Base-by-base conservation (phyloP, 306 rosid species). In the Cyamopsis tetragonoloba region DNA sequence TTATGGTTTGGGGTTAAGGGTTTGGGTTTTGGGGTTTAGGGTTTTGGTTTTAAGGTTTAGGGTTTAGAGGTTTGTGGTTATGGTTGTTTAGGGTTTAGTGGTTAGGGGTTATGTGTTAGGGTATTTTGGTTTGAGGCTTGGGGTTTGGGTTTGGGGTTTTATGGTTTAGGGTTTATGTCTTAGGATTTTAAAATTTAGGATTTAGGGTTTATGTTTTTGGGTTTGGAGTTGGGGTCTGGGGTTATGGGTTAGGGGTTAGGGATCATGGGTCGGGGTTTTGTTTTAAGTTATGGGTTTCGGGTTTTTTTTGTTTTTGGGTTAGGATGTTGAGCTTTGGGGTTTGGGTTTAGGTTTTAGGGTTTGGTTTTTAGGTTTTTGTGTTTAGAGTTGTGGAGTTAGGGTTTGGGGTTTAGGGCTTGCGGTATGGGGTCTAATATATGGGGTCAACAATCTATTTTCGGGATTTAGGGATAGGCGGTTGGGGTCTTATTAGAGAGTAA, bases 1-100 rank as follows among this genome's bases (percentile, higher is more conserved):
- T 27, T 42, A 43, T 66, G 67, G 57, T 59, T 69, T 54, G 11
- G 68, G 62, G 70, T 61, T 60, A 19, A 19, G 32, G 32, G 32
- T 28, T 2, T 28, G 5, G 32, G 32, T 2, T 28, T 28, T 28
- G 32, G 2, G 32, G 32, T 28, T 28, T 28, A 28, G 32, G 32
- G 32, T 28, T 28, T 28, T 2, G 2, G 2, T 2, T 28, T 28
- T 28, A 28, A 5, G 32, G 32, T 28, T 28, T 28, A 5, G 32
- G 32, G 32, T 28, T 28, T 28, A 28, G 32, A 5, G 32, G 2
- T 28, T 28, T 2, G 32, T 2, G 32, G 2, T 28, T 28, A 28
- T 2, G 32, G 32, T 28, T 28, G 32, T 28, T 28, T 28, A 28
- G 32, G 32, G 32, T 28, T 28, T 28, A 28, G 32, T 2, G 32